These are phyloP conservation scores for Neofusicoccum umdonicola DNA, from an alignment of 2,329 filamentous ascomycete genomes.

Conservation along the genomic window DNA sequence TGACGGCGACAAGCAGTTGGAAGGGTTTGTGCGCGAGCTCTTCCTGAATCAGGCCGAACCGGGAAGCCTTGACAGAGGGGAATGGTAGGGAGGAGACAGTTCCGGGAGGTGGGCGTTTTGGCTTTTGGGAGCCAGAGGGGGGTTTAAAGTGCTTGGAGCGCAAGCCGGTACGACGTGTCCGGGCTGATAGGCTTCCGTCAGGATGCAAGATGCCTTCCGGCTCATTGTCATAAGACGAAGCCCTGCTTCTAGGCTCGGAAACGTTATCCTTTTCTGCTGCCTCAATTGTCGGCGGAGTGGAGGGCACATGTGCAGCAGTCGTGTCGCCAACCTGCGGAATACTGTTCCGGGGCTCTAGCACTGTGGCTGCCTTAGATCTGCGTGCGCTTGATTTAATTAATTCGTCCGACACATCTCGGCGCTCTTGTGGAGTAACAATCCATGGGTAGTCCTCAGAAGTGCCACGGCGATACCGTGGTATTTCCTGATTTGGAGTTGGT, in stretches of 20 bases:
- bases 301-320: neutral
- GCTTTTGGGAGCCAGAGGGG: neutral
- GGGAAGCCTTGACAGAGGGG: neutral
- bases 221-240: conserved; percentile 2
- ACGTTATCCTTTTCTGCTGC: neutral
- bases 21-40: conserved; percentile 73
- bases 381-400: neutral
- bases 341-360: neutral
- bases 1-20: conserved; percentile 75
- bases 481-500: neutral
- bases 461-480: neutral
- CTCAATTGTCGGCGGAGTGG: neutral
- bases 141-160: neutral
- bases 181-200: conserved; percentile 2
- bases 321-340: neutral
- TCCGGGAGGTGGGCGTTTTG: neutral
- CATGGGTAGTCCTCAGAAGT: conserved; percentile 10
- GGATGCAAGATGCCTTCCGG: conserved; percentile 5
- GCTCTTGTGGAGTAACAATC: neutral
- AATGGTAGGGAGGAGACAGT: conserved; percentile 16
- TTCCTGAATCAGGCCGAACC: conserved; percentile 83
- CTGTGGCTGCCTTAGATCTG: neutral
- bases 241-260: neutral
- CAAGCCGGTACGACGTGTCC: conserved; percentile 1
- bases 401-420: neutral